Percentiles rank a stretch among this genome's conserved stretches.
Conservation (phyloP, 2,329 filamentous ascomycete genomes). For the Pestalotiopsis fici region DNA sequence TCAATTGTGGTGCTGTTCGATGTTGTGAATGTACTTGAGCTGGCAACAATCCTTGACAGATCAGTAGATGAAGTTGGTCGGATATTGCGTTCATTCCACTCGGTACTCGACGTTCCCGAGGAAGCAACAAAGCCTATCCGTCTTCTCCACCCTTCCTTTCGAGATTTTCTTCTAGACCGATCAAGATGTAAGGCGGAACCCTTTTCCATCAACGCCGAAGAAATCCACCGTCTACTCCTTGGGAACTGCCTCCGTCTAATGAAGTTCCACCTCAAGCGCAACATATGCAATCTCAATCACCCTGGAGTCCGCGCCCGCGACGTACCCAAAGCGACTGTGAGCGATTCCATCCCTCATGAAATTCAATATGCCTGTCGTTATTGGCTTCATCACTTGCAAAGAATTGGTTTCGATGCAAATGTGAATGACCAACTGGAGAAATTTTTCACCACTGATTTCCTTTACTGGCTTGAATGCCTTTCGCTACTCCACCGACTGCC, state of each 20-base stretch:
- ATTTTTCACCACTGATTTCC: background rate
- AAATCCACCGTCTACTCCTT: background rate
- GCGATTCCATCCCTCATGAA: background rate
- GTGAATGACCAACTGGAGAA: background rate
- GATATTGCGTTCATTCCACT: background rate
- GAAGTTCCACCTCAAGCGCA: background rate
- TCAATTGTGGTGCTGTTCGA: background rate
- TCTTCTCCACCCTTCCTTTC: background rate
- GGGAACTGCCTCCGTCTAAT: background rate
- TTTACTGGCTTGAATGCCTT: background rate
- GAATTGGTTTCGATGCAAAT: background rate
- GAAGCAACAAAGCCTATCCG: background rate
- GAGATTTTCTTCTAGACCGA: background rate
- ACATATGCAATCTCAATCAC: background rate
- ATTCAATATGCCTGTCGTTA: background rate
- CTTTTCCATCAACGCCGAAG: background rate
- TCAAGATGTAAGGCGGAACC: background rate
- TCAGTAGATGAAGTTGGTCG: background rate
- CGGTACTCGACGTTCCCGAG: background rate
- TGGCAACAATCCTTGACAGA: background rate
- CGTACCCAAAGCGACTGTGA: background rate
- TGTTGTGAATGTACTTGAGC: background rate
- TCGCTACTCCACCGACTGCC: no score
- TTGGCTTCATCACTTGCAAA: background rate
- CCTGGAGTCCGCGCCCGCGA: background rate